Evolutionary conservation across 805 yeast genomes (phyloP).

Genomic region (Metschnikowia kunwiensis): DNA sequence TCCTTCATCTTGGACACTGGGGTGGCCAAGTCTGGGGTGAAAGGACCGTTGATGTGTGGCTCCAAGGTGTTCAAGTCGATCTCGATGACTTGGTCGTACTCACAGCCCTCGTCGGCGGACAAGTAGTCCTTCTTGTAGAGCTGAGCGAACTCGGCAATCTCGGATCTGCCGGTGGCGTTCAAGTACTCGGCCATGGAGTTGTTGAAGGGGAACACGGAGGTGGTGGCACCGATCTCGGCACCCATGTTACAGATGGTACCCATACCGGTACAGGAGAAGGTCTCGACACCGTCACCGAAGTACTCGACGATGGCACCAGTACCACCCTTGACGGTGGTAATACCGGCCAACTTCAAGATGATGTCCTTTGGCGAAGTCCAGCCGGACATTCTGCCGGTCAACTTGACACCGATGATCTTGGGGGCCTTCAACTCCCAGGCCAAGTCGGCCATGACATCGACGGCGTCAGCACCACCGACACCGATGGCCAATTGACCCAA

Average conservation of each 20-base stretch:
- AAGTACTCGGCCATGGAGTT: slow-evolving; percentile 84
- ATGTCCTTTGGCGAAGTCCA: slow-evolving; percentile 98
- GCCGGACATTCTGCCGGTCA: slow-evolving; percentile 87
- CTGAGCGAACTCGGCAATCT: slow-evolving; percentile 79
- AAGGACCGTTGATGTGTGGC: slow-evolving; percentile 97
- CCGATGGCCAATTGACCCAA: slow-evolving; percentile 97
- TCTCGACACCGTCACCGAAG: slow-evolving; percentile 91
- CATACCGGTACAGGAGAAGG: slow-evolving; percentile 97
- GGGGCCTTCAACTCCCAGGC: slow-evolving; percentile 99
- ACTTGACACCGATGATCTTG: slow-evolving; percentile 89
- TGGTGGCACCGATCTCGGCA: slow-evolving; percentile 98
- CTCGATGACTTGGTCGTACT: slow-evolving; percentile 91
- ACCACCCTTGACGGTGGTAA: slow-evolving; percentile 96
- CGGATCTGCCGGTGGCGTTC: slow-evolving; percentile 79
- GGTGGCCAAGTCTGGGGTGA: slow-evolving; percentile 96
- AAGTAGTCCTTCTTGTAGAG: slow-evolving; percentile 61
- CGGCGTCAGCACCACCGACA: slow-evolving; percentile 99
- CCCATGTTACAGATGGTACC: slow-evolving; percentile 99
- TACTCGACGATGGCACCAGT: slow-evolving; percentile 96
- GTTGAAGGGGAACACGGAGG: slow-evolving; percentile 96
- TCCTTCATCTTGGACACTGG: slow-evolving; percentile 86
- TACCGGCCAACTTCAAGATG: slow-evolving; percentile 88
- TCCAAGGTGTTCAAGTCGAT: slow-evolving; percentile 85
- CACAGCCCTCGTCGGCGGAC: slow-evolving; percentile 87
- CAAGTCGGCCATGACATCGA: slow-evolving; percentile 89